Percentiles rank a stretch among this genome's conserved stretches.
phyloP scores from a whole-genome alignment of 441 rosid genomes.

The Flueggea neowawraea region DNA sequence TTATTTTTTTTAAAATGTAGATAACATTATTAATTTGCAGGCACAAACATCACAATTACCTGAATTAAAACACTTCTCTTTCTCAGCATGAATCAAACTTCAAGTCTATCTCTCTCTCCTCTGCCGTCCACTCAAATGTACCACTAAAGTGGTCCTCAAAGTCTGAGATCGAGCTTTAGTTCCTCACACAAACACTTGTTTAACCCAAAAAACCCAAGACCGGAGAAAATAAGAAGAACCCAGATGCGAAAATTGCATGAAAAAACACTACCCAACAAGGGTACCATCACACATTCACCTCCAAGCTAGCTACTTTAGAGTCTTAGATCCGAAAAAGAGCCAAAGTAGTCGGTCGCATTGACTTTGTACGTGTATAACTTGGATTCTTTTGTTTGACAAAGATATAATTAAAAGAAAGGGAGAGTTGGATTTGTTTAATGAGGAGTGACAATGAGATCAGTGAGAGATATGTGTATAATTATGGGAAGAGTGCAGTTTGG shows the following conservation, averaged over 20 bases:
- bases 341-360: conserved; percentile 40
- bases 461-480: conserved; percentile 14
- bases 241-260: conserved; percentile 35
- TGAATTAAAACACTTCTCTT: too few species aligned
- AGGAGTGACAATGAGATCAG: conserved; percentile 20
- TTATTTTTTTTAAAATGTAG: not conserved
- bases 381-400: conserved; percentile 8
- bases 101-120: conserved; percentile 5
- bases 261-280: conserved; percentile 14
- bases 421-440: conserved; percentile 6
- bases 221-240: conserved; percentile 10
- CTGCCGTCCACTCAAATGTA: conserved; percentile 14
- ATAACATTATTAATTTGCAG: conserved; percentile 6
- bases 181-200: too few species aligned
- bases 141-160: too few species aligned
- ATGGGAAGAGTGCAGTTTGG: conserved; percentile 10
- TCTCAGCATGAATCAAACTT: not conserved
- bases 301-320: too few species aligned
- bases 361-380: too few species aligned
- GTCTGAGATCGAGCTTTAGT: too few species aligned
- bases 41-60: conserved; percentile 10
- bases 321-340: conserved; percentile 35
- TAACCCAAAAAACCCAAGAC: not conserved
- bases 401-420: conserved; percentile 1
- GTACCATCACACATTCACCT: too few species aligned